Evolutionary conservation across 805 yeast species (phyloP).

Genomic region (Priceomyces haplophilus): DNA sequence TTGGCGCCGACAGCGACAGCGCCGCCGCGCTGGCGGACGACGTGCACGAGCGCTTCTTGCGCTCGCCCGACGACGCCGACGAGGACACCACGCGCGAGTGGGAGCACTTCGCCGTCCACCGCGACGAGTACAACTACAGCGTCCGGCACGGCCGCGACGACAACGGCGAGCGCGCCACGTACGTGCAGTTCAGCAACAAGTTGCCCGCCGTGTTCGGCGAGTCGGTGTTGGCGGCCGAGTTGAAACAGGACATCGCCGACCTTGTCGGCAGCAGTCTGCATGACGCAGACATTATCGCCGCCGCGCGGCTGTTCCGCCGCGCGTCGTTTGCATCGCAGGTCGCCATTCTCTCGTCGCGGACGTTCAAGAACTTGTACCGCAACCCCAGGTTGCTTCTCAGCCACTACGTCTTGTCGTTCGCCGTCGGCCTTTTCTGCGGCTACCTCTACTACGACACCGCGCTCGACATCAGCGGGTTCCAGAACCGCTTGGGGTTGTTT

Average conservation of each 20-base stretch:
- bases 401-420: constrained; percentile 73
- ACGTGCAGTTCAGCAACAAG: constrained; percentile 23
- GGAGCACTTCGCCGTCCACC: constrained; percentile 80
- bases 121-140: constrained; percentile 57
- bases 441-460: constrained; percentile 75
- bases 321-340: constrained; percentile 68
- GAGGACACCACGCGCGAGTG: constrained; percentile 73
- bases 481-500: constrained; percentile 89
- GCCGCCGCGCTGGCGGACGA: too few relatives aligned
- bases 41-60: constrained; percentile 29
- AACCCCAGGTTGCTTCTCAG: constrained; percentile 86
- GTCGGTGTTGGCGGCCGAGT: constrained; percentile 40
- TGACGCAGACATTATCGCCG: constrained; percentile 25
- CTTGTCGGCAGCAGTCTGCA: too few relatives aligned
- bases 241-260: constrained; percentile 41
- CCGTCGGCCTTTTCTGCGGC: constrained; percentile 84
- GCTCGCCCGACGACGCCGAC: constrained; percentile 6
- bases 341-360: constrained; percentile 72
- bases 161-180: constrained; percentile 20
- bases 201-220: constrained; percentile 35
- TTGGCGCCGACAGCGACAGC: too few relatives aligned
- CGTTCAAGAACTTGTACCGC: constrained; percentile 88
- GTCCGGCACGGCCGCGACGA: constrained; percentile 11
- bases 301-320: constrained; percentile 34
- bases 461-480: constrained; percentile 94